A percentile compares a stretch with the other conserved stretches of the same genome.
Evolutionary conservation across 176 grass and related monocot genomes (phyloP).

Genomic region (Tillandsia fasciculata): DNA sequence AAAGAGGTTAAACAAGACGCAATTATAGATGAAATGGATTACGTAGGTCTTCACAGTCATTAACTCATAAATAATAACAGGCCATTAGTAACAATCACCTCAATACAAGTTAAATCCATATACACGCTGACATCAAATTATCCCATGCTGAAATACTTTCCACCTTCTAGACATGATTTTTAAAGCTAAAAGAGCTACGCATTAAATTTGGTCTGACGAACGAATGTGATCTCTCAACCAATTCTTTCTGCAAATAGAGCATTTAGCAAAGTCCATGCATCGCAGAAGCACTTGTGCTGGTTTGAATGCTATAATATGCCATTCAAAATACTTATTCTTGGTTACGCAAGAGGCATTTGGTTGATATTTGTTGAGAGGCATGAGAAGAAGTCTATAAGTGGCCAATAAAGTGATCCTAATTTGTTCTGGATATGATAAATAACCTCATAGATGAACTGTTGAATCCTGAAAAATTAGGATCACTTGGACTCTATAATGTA

Average conservation of each 20-base stretch:
- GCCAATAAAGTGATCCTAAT: too few species aligned
- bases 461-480: too few species aligned
- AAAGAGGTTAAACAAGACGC: too few species aligned
- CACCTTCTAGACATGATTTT: neutral
- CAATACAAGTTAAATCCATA: neutral
- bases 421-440: too few species aligned
- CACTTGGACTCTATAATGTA: too few species aligned
- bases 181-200: neutral
- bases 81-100: neutral
- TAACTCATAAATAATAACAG: neutral
- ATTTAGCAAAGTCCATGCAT: neutral
- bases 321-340: too few species aligned
- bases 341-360: too few species aligned
- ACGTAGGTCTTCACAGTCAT: neutral
- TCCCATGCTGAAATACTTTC: neutral
- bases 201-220: neutral
- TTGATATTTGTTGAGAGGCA: too few species aligned
- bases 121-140: neutral
- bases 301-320: too few species aligned
- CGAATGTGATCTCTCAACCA: neutral
- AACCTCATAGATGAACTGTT: too few species aligned
- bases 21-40: neutral
- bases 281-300: neutral
- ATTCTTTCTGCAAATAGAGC: neutral
- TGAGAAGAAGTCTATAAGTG: too few species aligned